Evolutionary conservation across 495 filamentous ascomycete genomes (phyloP), one percentile per base, ranked within the genome.

Genomic region (Penicillium malachiteum): DNA sequence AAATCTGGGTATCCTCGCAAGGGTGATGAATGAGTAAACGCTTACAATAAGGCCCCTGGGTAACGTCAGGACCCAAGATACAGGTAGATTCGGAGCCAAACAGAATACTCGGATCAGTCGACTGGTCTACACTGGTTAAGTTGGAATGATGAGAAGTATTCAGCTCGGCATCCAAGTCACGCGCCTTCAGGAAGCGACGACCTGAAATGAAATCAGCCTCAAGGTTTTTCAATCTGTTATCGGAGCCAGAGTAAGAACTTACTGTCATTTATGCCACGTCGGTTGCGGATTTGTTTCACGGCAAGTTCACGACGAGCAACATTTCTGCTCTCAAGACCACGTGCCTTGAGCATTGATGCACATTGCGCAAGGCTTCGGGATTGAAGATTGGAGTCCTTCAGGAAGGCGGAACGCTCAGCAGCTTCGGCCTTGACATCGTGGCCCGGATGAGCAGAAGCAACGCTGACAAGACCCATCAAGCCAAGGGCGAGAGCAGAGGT

Each of bases 11-110:
- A 37, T 37, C 1, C 21, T 14, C 3, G 1, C 21, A 49, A 17
- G 11, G 2, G 5, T 3, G 1, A 26, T 1, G 31, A 35, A 1
- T 9, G 0, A 1, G 8, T 26, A 3, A 21, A 14, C 1, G 3
- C 47, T 35, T 21, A 49, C 47, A 49, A 67, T 83, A 81, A 41
- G 81, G 80, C 13, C 82, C 82, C 64, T 83, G 74, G 41, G 81
- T 83, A 26, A 81, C 80, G 57, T 78, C 75, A 2, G 79, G 79
- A 51, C 71, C 80, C 31, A 84, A 71, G 35, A 84, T 77, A 58
- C 80, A 84, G n/a, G 79, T 78, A 5, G 75, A 75, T 48, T 76
- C 72, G 32, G 80, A 79, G 26, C 74, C 63, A 59, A 85, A 86
- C 8, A 86, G 69, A 17, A 77, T 66, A 9, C 60, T 58, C 0